These are phyloP conservation scores for Lentinus tigrinus DNA, from an alignment of 768 basidiomycete species.

Conservation along the genomic window DNA sequence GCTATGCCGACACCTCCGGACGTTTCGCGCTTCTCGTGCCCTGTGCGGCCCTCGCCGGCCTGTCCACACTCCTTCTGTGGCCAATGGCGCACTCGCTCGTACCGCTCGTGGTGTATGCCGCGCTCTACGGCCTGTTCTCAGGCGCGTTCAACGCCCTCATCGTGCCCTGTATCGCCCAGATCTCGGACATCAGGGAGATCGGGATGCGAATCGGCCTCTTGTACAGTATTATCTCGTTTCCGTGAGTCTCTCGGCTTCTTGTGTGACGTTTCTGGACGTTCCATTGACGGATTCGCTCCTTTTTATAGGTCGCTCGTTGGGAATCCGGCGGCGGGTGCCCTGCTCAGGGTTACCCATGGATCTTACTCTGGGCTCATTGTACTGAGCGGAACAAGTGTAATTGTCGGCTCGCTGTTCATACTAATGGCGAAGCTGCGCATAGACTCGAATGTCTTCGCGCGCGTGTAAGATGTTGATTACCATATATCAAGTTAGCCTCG, in stretches of 20 bases:
- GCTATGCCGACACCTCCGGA: slow-evolving; percentile 63
- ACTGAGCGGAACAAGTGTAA: slow-evolving; percentile 58
- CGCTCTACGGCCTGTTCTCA: slow-evolving; percentile 59
- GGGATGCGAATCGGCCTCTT: slow-evolving; percentile 63
- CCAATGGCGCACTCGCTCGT: slow-evolving; percentile 40
- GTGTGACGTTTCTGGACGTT: not conserved
- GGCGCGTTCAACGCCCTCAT: slow-evolving; percentile 69
- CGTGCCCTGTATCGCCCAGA: slow-evolving; percentile 68
- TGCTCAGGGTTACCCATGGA: slow-evolving; percentile 46
- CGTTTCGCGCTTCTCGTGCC: slow-evolving; percentile 67
- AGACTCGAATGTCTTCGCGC: slow-evolving; percentile 10
- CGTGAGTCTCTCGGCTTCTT: slow-evolving; percentile 46
- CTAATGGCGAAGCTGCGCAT: slow-evolving; percentile 35
- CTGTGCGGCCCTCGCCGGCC: slow-evolving; percentile 60
- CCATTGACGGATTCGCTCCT: not conserved
- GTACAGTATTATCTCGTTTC: slow-evolving; percentile 64
- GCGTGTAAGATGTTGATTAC: not conserved
- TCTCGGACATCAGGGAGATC: slow-evolving; percentile 58
- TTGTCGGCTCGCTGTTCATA: slow-evolving; percentile 59
- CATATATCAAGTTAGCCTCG: not conserved
- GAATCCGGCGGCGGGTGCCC: slow-evolving; percentile 59
- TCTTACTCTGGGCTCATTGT: slow-evolving; percentile 51
- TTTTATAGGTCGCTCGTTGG: slow-evolving; percentile 55
- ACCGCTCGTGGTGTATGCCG: slow-evolving; percentile 47
- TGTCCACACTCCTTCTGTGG: slow-evolving; percentile 60